Evolutionary conservation across 1,284 basidiomycete species (phyloP), one percentile per base, ranked within the genome.

Genomic region (Leccinum insigne): DNA sequence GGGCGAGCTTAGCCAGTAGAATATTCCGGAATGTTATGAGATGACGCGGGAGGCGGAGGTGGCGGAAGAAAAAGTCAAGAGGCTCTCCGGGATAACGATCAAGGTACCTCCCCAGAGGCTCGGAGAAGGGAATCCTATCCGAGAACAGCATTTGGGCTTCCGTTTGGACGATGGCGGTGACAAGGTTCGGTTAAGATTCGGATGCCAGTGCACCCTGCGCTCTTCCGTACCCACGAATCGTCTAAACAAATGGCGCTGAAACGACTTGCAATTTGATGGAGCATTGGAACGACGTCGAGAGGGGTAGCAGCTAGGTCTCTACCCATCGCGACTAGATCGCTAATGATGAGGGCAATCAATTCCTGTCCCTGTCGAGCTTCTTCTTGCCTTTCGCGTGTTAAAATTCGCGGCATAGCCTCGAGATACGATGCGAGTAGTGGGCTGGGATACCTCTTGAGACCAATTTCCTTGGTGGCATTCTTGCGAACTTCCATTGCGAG

Each of bases 121-220:
- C 91, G 0, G 97, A 98, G 80, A 99, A 99, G 0, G 96, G 96
- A 70, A 93, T 98, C 60, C 86, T 86, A 5, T 90, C 89, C 1
- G 94, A 94, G 73, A 97, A 97, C 70, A 95, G 92, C 79, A 99
- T 89, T 70, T 91, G 87, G 1, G 91, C 85, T 80, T 99, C 98
- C 6, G 96, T 96, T 72, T 97, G 92, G n/a, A 98, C 95, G 61
- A 99, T 90, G 8, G 89, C 85, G 66, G 90, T 92, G 65, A 95
- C 90, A 35, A 99, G 88, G 63, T 90, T 88, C 72, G 0, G 90
- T 87, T 79, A 98, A 86, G 64, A 96, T 87, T 70, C 86, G 86
- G 74, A 98, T 90, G 3, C 94, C 95, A 59, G 81, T 83, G 69
- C 93, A 95, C 11, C 95, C 96, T 6, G 95, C 95, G 72, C 89